These are phyloP conservation scores for Fomitopsis serialis DNA, from an alignment of 768 basidiomycete genomes.

Conservation along the genomic window DNA sequence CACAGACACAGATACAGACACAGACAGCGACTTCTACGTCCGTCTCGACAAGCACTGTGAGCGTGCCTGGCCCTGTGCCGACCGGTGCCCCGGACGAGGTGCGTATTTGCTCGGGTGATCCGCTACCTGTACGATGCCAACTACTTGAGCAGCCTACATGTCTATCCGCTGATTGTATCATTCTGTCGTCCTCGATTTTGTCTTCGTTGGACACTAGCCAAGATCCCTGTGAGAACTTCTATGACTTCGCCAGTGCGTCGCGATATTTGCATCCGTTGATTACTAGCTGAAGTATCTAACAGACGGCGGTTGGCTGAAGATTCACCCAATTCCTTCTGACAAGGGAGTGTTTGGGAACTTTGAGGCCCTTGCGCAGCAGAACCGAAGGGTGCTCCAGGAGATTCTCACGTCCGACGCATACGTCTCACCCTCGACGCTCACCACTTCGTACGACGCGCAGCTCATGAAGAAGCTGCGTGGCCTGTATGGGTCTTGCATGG, in stretches of 20 bases:
- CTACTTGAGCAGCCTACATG: constrained; percentile 50
- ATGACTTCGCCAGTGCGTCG: constrained; percentile 87
- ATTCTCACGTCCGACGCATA: constrained; percentile 51
- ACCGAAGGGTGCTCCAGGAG: constrained; percentile 70
- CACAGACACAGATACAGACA: constrained; percentile 20
- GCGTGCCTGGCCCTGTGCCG: constrained; percentile 44
- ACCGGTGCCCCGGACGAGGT: constrained; percentile 52
- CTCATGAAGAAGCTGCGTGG: constrained; percentile 61
- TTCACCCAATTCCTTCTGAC: constrained; percentile 83
- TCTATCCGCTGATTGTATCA: constrained; percentile 72
- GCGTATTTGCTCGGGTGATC: constrained; percentile 6
- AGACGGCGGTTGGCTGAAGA: constrained; percentile 87
- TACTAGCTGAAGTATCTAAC: neutral
- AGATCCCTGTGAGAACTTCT: constrained; percentile 96
- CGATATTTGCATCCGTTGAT: no score
- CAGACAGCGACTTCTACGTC: constrained; percentile 36
- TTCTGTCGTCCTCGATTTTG: constrained; percentile 77
- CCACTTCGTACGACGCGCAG: constrained; percentile 40
- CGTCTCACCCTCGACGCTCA: constrained; percentile 8
- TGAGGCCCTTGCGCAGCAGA: constrained; percentile 64
- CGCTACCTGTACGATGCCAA: neutral
- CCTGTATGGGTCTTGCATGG: constrained; percentile 78
- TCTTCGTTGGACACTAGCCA: constrained; percentile 71
- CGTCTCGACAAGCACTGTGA: constrained; percentile 29
- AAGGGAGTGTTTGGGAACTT: constrained; percentile 72